Evolutionary conservation across 192 early-diverging fungal genomes (phyloP), one percentile per base, ranked within the genome.

Genomic region (Backusella luteola): DNA sequence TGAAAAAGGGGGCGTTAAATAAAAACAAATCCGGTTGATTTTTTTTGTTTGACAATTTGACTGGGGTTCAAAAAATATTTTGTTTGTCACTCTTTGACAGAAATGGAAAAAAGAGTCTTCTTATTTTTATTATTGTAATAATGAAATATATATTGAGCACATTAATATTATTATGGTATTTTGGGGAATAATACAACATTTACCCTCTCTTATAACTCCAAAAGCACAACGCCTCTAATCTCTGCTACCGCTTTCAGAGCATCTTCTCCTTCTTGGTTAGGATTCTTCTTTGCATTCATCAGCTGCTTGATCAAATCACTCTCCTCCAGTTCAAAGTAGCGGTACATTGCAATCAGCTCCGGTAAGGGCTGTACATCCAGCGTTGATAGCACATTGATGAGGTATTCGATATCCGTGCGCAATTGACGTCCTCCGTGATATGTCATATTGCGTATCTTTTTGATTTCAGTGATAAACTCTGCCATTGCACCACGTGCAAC

Each of bases 401-500:
- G 67, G 74, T 94, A 93, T 7, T 79, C 81, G 8, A 94, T 80
- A 84, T 94, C 93, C 39, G 89, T 84, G 19, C 78, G 80, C 9
- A 94, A 74, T 74, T 94, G 93, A 66, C 84, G 81, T 9, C 79
- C 79, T 9, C 89, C 92, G 32, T 84, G 69, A 2, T 52, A n/a
- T 29, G 85, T 76, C 75, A 90, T 67, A n/a, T 73, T 52, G n/a
- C 26, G 78, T 23, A 90, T 84, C 15, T 69, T 59, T 41, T 81
- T 32, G 15, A 92, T 81, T 12, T 71, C 44, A 0, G 78, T 67
- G 29, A 85, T 69, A 73, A 83, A 78, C 14, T 81, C 76, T 17
- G 75, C 71, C 88, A 93, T 93, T 0, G 84, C 83, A 0, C 87
- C 90, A n/a, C 90, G 82, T 1, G 90, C 84, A 2, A 93, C 71